A percentile compares a stretch with the other conserved stretches of the same genome.
phyloP scores from a whole-genome alignment of 441 rosid species.

The Hura crepitans region DNA sequence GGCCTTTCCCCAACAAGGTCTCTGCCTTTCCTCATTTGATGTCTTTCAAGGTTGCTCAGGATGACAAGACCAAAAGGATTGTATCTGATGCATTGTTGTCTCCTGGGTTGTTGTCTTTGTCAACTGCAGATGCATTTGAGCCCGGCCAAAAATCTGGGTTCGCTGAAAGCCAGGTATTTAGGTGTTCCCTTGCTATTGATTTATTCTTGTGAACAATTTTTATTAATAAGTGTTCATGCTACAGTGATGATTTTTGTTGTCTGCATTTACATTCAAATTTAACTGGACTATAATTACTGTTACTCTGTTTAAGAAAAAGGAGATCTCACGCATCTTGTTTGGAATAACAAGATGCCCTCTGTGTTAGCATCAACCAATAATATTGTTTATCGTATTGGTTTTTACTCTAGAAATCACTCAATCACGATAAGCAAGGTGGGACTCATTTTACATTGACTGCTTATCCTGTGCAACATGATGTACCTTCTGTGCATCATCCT shows the following conservation, averaged over 20 bases:
- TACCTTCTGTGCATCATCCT: conserved; percentile 30
- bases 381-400: conserved; percentile 16
- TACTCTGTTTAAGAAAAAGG: no score
- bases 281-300: neutral
- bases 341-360: neutral
- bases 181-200: neutral
- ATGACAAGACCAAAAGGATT: conserved; percentile 34
- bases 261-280: neutral
- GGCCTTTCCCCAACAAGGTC: conserved; percentile 42
- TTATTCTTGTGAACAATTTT: neutral
- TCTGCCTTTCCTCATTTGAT: conserved; percentile 39
- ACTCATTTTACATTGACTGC: conserved; percentile 31
- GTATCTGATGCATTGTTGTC: conserved; percentile 29
- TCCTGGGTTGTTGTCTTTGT: conserved; percentile 34
- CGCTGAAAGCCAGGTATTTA: conserved; percentile 35
- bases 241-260: neutral
- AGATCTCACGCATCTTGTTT: neutral
- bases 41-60: conserved; percentile 42
- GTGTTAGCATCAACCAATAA: conserved; percentile 15
- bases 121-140: conserved; percentile 30
- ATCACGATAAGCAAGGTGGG: conserved; percentile 34
- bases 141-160: conserved; percentile 12
- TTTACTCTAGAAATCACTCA: conserved; percentile 35
- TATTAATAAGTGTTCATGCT: neutral
- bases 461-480: conserved; percentile 36